phyloP scores from a whole-genome alignment of 805 yeast species.

The Wickerhamomyces ciferrii region DNA sequence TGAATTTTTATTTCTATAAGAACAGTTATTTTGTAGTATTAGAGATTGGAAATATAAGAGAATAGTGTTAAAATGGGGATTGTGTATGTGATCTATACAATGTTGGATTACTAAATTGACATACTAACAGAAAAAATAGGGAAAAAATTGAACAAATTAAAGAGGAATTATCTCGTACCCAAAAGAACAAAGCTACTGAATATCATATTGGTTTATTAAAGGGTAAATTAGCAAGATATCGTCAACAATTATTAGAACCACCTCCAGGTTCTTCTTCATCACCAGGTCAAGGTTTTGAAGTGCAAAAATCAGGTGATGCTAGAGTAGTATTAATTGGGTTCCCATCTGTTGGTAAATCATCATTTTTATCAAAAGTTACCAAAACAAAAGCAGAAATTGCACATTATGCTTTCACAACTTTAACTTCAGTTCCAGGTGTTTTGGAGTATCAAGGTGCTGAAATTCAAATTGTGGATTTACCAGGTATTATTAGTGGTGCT shows the following conservation, averaged over 20 bases:
- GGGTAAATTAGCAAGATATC: slow-evolving; percentile 89
- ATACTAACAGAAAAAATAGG: neutral
- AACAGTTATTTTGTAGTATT: too few relatives aligned
- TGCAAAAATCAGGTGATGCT: slow-evolving; percentile 93
- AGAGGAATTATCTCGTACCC: slow-evolving; percentile 91
- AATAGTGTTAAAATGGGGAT: neutral
- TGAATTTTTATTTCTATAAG: too few relatives aligned
- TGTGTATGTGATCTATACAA: neutral
- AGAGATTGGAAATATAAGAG: too few relatives aligned
- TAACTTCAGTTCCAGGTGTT: slow-evolving; percentile 96
- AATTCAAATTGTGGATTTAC: slow-evolving; percentile 94
- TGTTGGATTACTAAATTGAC: too few relatives aligned
- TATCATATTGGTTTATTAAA: slow-evolving; percentile 91
- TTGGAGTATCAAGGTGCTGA: slow-evolving; percentile 94
- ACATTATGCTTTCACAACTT: slow-evolving; percentile 89
- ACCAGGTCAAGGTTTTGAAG: slow-evolving; percentile 85
- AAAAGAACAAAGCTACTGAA: slow-evolving; percentile 96
- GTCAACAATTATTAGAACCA: slow-evolving; percentile 90
- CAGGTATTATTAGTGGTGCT: slow-evolving; percentile 97
- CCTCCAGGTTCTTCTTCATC: slow-evolving; percentile 63
- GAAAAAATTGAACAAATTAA: slow-evolving; percentile 43
- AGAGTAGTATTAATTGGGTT: slow-evolving; percentile 93
- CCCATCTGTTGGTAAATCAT: slow-evolving; percentile 97
- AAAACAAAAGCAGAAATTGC: slow-evolving; percentile 95
- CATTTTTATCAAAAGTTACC: slow-evolving; percentile 82